Conservation (phyloP, 169 alveolate genomes). For the Neospora caninum region DNA sequence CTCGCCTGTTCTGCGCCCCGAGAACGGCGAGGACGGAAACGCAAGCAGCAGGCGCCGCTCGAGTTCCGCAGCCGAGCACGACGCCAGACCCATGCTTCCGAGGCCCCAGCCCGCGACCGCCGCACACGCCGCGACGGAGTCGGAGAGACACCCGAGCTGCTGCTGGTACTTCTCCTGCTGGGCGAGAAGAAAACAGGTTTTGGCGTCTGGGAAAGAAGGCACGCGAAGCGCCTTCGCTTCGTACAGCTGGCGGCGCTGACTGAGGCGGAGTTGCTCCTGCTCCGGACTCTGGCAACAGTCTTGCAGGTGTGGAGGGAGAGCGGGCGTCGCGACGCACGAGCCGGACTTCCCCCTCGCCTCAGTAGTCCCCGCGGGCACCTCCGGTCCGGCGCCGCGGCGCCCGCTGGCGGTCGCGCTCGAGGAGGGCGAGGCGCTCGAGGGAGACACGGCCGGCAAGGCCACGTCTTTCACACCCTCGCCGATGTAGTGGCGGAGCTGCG, state of each 20-base stretch:
- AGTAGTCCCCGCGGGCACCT: background rate
- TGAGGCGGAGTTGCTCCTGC: background rate
- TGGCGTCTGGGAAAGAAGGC: conserved; percentile 40
- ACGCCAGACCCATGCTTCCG: conserved; percentile 38
- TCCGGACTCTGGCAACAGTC: background rate
- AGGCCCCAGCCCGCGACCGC: conserved; percentile 47
- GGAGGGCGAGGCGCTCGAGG: background rate
- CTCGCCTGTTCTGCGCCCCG: background rate
- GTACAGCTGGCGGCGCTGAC: conserved; percentile 13
- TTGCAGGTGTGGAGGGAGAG: background rate
- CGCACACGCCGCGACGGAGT: conserved; percentile 13
- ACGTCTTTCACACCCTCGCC: conserved; percentile 47
- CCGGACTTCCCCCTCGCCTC: background rate
- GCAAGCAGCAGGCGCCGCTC: conserved; percentile 21
- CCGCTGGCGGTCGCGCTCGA: background rate
- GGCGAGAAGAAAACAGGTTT: background rate
- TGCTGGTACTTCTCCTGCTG: conserved; percentile 52
- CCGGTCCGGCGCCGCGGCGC: background rate
- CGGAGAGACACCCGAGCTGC: conserved; percentile 28
- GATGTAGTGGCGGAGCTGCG: conserved; percentile 27
- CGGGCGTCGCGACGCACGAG: background rate
- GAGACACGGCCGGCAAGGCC: background rate
- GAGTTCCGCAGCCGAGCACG: background rate
- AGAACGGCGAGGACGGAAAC: background rate
- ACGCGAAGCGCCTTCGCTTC: conserved; percentile 6